Conservation (phyloP, 495 filamentous ascomycete species). For the Aspergillus taichungensis region DNA sequence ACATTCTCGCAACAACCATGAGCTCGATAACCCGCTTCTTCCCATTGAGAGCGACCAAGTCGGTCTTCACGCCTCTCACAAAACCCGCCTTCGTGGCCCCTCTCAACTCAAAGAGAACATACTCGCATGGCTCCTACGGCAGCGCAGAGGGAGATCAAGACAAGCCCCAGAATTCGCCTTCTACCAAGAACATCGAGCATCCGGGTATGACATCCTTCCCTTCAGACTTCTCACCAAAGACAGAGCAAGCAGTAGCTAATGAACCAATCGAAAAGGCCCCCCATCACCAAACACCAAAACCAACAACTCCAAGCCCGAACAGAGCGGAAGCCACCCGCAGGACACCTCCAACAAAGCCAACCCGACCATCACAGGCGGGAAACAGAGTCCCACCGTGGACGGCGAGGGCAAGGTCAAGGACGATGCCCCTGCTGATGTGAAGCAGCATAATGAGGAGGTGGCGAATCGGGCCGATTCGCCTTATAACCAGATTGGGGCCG, state of each 20-base stretch:
- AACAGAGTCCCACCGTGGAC: conserved; percentile 25
- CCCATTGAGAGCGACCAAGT: no score
- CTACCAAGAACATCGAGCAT: conserved; percentile 18
- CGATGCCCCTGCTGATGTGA: conserved; percentile 31
- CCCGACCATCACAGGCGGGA: conserved; percentile 27
- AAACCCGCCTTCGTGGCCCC: no score
- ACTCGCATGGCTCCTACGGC: conserved; percentile 17
- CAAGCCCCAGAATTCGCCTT: conserved; percentile 4
- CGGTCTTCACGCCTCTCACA: no score
- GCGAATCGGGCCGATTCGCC: conserved; percentile 26
- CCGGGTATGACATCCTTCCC: conserved; percentile 11
- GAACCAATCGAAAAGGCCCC: conserved; percentile 4
- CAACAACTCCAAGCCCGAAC: neutral
- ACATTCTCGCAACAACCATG: no score
- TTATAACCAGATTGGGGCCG: conserved; percentile 31
- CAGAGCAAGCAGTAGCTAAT: neutral
- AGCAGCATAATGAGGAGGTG: conserved; percentile 31
- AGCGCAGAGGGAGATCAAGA: conserved; percentile 8
- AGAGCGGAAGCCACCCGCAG: neutral
- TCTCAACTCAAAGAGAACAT: conserved; percentile 1
- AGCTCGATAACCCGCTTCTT: no score
- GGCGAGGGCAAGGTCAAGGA: conserved; percentile 16
- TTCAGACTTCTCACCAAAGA: neutral
- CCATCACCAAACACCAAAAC: conserved; percentile 14
- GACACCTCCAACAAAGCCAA: conserved; percentile 29